Evolutionary conservation across 2,329 filamentous ascomycete genomes (phyloP), one percentile per base, ranked within the genome.

Genomic region (Colletotrichum trifolii): DNA sequence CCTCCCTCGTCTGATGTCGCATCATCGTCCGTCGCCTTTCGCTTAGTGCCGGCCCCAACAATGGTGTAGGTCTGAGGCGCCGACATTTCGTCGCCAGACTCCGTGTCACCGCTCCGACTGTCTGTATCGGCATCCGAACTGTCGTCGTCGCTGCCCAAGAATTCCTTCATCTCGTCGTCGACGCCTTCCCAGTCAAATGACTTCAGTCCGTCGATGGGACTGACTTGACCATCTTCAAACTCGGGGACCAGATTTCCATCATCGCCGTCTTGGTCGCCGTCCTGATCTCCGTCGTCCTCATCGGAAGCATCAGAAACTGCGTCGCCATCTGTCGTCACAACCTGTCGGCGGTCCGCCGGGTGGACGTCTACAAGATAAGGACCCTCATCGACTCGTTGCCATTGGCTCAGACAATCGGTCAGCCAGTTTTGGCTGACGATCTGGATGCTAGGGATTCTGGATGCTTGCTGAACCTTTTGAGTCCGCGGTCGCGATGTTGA

Each of bases 361-460:
- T 93, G 89, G 2, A 94, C 84, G n/a, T 90, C 84, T 50, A 97
- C 76, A n/a, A 91, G 81, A 73, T 95, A 97, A 0, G 91, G 89
- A 2, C 83, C 83, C 75, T 97, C 94, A 60, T 96, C 89, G 10
- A 96, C 82, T 61, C 87, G 89, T 68, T 86, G 83, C 96, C 96
- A 99, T 75, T 91, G 90, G 34, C 89, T 91, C 68, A 98, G 88
- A 60, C 90, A 96, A 70, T 94, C 91, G 38, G 90, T 85, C 36
- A 99, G 87, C 96, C 96, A 99, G 71, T 93, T 89, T 57, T 94
- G 91, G 70, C 91, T 94, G 52, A 99, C 96, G 64, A 99, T 97
- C 75, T 94, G 94, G 77, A 98, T 92, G 55, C 88, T 87, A 0
- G 91, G 83, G 60, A 93, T 91, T 68, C 89, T 88, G 12, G 92